Base-by-base conservation (phyloP, 495 filamentous ascomycete species). In the Cryomyces minteri region DNA sequence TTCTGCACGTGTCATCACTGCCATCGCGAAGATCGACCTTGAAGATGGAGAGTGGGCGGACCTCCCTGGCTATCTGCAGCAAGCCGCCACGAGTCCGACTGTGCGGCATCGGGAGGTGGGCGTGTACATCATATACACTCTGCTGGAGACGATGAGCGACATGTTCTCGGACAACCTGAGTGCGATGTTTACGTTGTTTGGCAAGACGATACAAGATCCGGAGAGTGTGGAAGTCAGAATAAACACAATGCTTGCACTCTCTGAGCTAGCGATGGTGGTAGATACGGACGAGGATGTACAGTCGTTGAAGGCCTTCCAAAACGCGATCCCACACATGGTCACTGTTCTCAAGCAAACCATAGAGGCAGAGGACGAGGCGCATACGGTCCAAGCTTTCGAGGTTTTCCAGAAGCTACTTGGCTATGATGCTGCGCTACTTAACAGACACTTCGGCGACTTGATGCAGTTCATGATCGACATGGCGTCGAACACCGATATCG, bases 321-420 rank as follows among this genome's bases (percentile, higher is more conserved):
- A 73, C 30, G 70, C 85, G 37, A 67, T 96, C 40, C 92, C 90
- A 7, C 56, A 76, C 49, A 93, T 96, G 87, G 87, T 96, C 33
- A 72, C 72, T 18, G 82, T 95, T 7, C 72, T 98, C 41, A 88
- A 94, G 68, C 70, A 77, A 40, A 73, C 82, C 25, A 77, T 96
- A 44, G 72, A 81, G 51, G 68, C 71, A 31, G 71, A 74, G 6
- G 79, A 96, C 55, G 88, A 94, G 49, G 88, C 92, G 52, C 80
- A 79, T 49, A 73, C 80, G 42, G n/a, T n/a, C n/a, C 81, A 88
- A 55, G 80, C 80, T 5, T 98, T 98, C 55, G 90, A 98, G 61
- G 88, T 95, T 43, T 94, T 98, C 72, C 92, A 98, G 65, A 94
- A 84, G 32, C 74, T 96, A 48, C 70, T 98, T 31, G 84, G 84